These are phyloP conservation scores for Triangularia setosa DNA, from an alignment of 2,329 filamentous ascomycete species.

Conservation along the genomic window DNA sequence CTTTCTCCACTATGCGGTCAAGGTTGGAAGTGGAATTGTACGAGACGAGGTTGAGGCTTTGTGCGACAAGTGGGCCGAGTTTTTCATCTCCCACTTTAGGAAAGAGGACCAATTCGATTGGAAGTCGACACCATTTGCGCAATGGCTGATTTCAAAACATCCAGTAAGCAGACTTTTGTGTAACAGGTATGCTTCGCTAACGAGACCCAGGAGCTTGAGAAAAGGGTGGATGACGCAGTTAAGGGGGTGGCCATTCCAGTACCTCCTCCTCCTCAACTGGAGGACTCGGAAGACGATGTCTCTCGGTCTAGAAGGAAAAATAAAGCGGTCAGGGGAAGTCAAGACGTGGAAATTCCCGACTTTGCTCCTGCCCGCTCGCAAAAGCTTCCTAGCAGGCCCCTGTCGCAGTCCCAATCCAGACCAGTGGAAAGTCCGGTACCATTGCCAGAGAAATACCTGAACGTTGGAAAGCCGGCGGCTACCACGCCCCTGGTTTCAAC, in stretches of 20 bases:
- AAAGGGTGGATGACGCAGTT: conserved; percentile 13
- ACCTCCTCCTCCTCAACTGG: conserved; percentile 3
- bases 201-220: conserved; percentile 16
- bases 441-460: conserved; percentile 18
- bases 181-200: not conserved
- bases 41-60: conserved; percentile 46
- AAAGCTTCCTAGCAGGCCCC: conserved; percentile 11
- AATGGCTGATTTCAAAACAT: conserved; percentile 43
- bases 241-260: conserved; percentile 3
- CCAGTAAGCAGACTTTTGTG: conserved; percentile 32
- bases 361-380: conserved; percentile 3
- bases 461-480: not conserved
- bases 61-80: conserved; percentile 47
- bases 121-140: conserved; percentile 44
- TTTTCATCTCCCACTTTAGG: conserved; percentile 50
- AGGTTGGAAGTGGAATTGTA: conserved; percentile 49
- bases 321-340: conserved; percentile 20
- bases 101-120: conserved; percentile 41
- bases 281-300: conserved; percentile 19
- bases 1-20: conserved; percentile 47
- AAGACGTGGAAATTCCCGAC: conserved; percentile 30
- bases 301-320: conserved; percentile 24
- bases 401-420: conserved; percentile 11
- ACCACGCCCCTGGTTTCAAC: not conserved
- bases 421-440: conserved; percentile 19